A percentile compares a stretch with the other conserved stretches of the same genome.
Evolutionary conservation across 1,284 basidiomycete species (phyloP).

Genomic region (Ceratobasidium sp.): DNA sequence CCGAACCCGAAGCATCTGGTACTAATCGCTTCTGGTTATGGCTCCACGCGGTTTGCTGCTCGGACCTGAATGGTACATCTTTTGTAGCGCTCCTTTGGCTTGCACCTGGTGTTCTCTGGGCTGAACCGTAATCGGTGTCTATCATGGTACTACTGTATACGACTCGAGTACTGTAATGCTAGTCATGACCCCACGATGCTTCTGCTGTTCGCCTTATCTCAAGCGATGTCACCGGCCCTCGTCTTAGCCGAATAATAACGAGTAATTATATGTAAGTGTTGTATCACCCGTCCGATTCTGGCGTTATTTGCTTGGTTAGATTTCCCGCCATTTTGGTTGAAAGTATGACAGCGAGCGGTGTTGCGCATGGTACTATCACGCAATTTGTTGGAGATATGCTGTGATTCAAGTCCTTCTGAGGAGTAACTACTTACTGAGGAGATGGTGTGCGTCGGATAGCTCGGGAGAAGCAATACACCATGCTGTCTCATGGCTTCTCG

Average conservation of each 20-base stretch:
- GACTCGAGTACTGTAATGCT: too few species aligned
- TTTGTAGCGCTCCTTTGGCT: background rate
- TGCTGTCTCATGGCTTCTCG: conserved; percentile 26
- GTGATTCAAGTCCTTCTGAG: background rate
- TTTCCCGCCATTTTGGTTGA: too few species aligned
- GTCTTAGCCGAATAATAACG: too few species aligned
- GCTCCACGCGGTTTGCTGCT: background rate
- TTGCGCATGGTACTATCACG: background rate
- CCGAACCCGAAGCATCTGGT: conserved; percentile 84
- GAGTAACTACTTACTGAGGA: background rate
- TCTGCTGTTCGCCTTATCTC: too few species aligned
- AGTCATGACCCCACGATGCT: too few species aligned
- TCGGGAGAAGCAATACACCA: conserved; percentile 28
- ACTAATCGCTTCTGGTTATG: conserved; percentile 57
- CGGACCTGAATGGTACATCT: background rate
- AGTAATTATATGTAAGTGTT: too few species aligned
- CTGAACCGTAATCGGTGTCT: background rate
- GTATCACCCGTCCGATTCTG: too few species aligned
- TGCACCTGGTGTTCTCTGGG: background rate
- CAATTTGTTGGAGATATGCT: conserved; percentile 12
- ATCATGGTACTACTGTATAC: too few species aligned
- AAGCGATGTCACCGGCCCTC: too few species aligned
- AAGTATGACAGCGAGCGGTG: background rate
- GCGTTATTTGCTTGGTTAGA: too few species aligned
- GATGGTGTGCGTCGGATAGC: conserved; percentile 24